Percentiles rank a stretch among this genome's conserved stretches.
phyloP scores from a whole-genome alignment of 345 rosid species.

The Brassica napus region Da-Ae NC_063436.1:5750001-5750500 shows the following conservation, averaged over 20 bases:
- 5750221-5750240: conserved; percentile 80
- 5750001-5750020: neutral
- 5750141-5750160: conserved; percentile 92
- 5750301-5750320: neutral
- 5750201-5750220: conserved; percentile 89
- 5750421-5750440: too few species aligned
- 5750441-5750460: too few species aligned
- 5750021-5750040: neutral
- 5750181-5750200: conserved; percentile 98
- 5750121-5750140: conserved; percentile 79
- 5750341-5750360: neutral
- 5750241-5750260: conserved; percentile 85
- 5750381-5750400: too few species aligned
- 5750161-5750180: conserved; percentile 94
- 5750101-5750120: conserved; percentile 84
- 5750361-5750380: neutral
- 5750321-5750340: neutral
- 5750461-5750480: too few species aligned
- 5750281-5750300: neutral
- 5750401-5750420: too few species aligned
- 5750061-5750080: conserved; percentile 97
- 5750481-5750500: too few species aligned
- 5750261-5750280: conserved; percentile 74
- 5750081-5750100: conserved; percentile 99
- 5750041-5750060: conserved; percentile 67